A percentile compares a stretch with the other conserved stretches of the same genome.
Evolutionary conservation across 2,329 filamentous ascomycete species (phyloP).

Genomic region (Botrytis medusae): DNA sequence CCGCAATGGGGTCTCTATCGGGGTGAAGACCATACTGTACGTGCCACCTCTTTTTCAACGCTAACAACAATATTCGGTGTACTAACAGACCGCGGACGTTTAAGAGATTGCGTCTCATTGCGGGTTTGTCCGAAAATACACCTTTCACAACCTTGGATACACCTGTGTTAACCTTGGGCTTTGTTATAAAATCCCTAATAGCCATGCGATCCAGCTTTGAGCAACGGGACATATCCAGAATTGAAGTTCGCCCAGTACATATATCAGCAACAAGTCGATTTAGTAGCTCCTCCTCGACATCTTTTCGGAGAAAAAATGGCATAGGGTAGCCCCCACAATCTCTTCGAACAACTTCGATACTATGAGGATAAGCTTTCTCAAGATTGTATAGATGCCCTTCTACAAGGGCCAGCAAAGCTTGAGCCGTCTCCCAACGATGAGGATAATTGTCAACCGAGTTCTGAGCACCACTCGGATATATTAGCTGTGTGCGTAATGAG

Average conservation of each 20-base stretch:
- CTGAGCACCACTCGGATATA: constrained; percentile 45
- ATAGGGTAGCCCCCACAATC: constrained; percentile 46
- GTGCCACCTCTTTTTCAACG: constrained; percentile 56
- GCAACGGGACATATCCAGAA: constrained; percentile 30
- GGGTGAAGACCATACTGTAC: constrained; percentile 62
- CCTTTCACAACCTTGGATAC: constrained; percentile 33
- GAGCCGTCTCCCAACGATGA: constrained; percentile 41
- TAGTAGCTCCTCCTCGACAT: constrained; percentile 42
- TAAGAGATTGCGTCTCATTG: constrained; percentile 44
- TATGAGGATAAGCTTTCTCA: constrained; percentile 42
- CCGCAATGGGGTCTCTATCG: constrained; percentile 57
- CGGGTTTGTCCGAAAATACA: constrained; percentile 40
- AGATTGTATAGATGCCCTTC: constrained; percentile 40
- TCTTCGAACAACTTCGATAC: constrained; percentile 46
- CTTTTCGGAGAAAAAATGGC: constrained; percentile 47
- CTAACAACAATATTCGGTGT: constrained; percentile 53
- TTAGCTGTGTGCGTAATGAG: constrained; percentile 43
- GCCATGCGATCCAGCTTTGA: constrained; percentile 35
- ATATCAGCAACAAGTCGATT: constrained; percentile 41
- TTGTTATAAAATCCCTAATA: constrained; percentile 35
- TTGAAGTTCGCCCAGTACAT: constrained; percentile 32
- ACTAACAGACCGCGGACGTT: constrained; percentile 64
- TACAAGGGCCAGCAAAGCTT: constrained; percentile 39
- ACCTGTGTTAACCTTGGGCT: constrained; percentile 29
- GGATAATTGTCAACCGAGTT: constrained; percentile 43